phyloP scores from a whole-genome alignment of 495 filamentous ascomycete genomes.

The Aspergillus bertholletiae region DNA sequence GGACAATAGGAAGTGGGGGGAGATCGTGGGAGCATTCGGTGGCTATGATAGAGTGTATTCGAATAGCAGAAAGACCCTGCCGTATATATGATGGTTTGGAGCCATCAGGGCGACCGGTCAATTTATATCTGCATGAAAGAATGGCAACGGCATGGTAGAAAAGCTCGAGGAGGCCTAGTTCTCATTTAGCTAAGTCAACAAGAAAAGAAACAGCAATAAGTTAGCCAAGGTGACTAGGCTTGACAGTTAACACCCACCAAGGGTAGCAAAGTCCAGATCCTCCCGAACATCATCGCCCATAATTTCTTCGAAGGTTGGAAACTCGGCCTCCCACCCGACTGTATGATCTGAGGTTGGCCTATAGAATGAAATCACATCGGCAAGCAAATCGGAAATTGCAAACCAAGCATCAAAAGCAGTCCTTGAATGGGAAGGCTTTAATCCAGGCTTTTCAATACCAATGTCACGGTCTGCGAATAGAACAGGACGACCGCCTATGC shows the following conservation, averaged over 20 bases:
- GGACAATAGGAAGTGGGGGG: constrained; percentile 60
- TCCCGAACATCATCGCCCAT: constrained; percentile 45
- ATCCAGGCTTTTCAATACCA: constrained; percentile 32
- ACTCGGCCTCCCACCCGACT: constrained; percentile 51
- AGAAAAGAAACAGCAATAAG: neutral
- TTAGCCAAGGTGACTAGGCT: neutral
- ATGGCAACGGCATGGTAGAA: constrained; percentile 70
- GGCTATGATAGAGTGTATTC: constrained; percentile 58
- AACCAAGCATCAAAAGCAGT: constrained; percentile 52
- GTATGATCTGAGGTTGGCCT: constrained; percentile 48
- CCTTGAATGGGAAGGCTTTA: constrained; percentile 3
- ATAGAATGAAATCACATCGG: constrained; percentile 66
- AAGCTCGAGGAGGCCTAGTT: constrained; percentile 58
- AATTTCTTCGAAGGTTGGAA: constrained; percentile 66
- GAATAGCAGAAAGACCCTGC: constrained; percentile 60
- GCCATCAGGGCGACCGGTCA: constrained; percentile 23
- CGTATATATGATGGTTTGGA: constrained; percentile 52
- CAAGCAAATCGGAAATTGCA: constrained; percentile 51
- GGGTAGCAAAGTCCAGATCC: constrained; percentile 27
- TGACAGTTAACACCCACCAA: no score
- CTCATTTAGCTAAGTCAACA: neutral
- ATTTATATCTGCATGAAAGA: constrained; percentile 49
- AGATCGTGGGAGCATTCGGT: constrained; percentile 51
- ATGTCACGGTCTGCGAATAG: constrained; percentile 65
- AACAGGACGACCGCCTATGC: constrained; percentile 61